phyloP scores from a whole-genome alignment of 2,329 filamentous ascomycete species.

The Elsinoe necatrix region DNA sequence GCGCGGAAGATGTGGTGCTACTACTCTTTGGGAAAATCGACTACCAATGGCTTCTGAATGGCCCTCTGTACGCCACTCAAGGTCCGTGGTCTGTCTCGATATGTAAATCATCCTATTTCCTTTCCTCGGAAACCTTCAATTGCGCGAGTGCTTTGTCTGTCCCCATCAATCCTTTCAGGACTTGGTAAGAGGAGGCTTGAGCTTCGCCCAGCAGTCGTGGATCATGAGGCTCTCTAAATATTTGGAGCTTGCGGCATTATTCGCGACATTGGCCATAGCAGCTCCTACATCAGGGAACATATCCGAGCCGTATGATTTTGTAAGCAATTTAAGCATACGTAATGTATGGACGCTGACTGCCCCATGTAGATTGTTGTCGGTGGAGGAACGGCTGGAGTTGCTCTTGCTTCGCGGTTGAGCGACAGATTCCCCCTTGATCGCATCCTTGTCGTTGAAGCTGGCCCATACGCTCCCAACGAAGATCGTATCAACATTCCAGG shows the following conservation, averaged over 20 bases:
- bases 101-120: conserved; percentile 10
- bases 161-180: background rate
- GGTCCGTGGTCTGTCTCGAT: background rate
- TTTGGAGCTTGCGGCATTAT: background rate
- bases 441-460: conserved; percentile 27
- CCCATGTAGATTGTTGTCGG: conserved; percentile 22
- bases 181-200: background rate
- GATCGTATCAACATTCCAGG: conserved; percentile 22
- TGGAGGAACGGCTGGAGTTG: conserved; percentile 25
- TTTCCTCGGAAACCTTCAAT: background rate
- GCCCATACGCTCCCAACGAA: conserved; percentile 19
- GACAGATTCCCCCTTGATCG: conserved; percentile 23
- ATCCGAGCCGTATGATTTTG: conserved; percentile 2
- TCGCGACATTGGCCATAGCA: background rate
- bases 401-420: conserved; percentile 25
- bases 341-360: background rate
- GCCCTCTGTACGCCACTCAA: background rate
- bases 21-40: background rate
- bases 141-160: background rate
- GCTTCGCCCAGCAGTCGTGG: background rate
- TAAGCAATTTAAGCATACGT: background rate
- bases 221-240: background rate
- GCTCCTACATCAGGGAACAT: background rate
- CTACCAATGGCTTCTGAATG: background rate
- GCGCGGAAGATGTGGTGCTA: background rate